phyloP scores from a whole-genome alignment of 1,284 basidiomycete genomes.

The Sanguinoderma infundibulare region DNA sequence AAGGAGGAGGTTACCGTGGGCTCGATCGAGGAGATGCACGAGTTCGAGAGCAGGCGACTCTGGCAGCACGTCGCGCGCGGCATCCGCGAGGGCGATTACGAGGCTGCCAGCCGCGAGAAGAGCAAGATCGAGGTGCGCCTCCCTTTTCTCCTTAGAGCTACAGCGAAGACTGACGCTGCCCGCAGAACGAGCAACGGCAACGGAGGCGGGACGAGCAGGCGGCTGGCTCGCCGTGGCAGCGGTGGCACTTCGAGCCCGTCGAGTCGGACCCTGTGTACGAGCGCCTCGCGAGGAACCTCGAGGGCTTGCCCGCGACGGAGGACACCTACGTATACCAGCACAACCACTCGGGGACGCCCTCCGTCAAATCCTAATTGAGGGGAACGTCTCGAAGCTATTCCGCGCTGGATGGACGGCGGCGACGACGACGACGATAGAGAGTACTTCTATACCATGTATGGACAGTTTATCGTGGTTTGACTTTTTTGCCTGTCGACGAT shows the following conservation, averaged over 20 bases:
- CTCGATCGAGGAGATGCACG: constrained; percentile 65
- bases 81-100: constrained; percentile 91
- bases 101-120: constrained; percentile 91
- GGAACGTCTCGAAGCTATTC: not conserved
- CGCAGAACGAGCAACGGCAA: constrained; percentile 90
- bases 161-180: not conserved
- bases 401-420: not conserved
- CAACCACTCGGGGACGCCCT: constrained; percentile 23
- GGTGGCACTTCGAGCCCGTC: constrained; percentile 76
- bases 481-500: not conserved
- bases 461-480: not conserved
- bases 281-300: constrained; percentile 57
- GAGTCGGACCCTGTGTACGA: constrained; percentile 75
- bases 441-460: not conserved
- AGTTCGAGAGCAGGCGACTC: constrained; percentile 87
- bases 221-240: constrained; percentile 73
- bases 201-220: constrained; percentile 84
- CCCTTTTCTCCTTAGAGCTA: not conserved
- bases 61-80: constrained; percentile 92
- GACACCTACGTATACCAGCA: constrained; percentile 67
- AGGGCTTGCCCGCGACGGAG: constrained; percentile 62
- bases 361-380: not conserved
- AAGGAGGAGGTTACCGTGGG: constrained; percentile 80
- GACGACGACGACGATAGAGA: not conserved
- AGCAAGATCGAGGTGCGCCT: constrained; percentile 82